Base-by-base conservation (phyloP, 139 green algal genomes). In the Micractinium sp. region DNA sequence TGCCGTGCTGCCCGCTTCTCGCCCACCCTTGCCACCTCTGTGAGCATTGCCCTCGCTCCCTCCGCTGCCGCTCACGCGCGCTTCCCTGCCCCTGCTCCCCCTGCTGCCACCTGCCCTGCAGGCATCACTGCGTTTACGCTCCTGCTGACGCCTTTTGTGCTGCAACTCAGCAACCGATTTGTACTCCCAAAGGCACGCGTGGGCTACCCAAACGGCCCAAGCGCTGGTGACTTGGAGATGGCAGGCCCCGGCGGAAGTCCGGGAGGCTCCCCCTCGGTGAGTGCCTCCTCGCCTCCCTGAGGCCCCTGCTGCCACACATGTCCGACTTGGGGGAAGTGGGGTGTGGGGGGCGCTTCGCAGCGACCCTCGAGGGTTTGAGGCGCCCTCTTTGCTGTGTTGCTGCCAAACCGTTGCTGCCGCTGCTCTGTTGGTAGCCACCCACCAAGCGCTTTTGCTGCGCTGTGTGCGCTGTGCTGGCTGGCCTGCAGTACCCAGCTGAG, bases 71-170 rank as follows among this genome's bases (percentile, higher is more conserved):
- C 27, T 4, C 82, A 61, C 38, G 15, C 82, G 13, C 60, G 47
- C 29, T 2, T 27, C 29, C 1, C n/a, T 33, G 18, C 22, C n/a
- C 31, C 60, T 56, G 7, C 61, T n/a, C 13, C 19, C 7, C 29
- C 66, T 22, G 18, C 29, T 14, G 56, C 66, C 20, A 71, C 39
- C 39, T 19, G 88, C 90, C 39, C 29, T 19, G 88, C 90, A 92
- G 97, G 98, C 14, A 93, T 98, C 14, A 99, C 98, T 0, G 98
- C 97, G 12, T 89, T 99, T 75, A 97, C 93, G 19, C 93, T 99
- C 56, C 94, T 99, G 35, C 90, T 96, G n/a, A 99, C 97, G 39
- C 98, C 98, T 35, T 90, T 98, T 35, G 84, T 99, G 33, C 95
- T 98, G 23, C 86, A 90, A 69, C 2, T 86, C 29, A 80, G 60